phyloP scores from a whole-genome alignment of 75 land plant genomes.

The Pseudotsuga menziesii region DNA sequence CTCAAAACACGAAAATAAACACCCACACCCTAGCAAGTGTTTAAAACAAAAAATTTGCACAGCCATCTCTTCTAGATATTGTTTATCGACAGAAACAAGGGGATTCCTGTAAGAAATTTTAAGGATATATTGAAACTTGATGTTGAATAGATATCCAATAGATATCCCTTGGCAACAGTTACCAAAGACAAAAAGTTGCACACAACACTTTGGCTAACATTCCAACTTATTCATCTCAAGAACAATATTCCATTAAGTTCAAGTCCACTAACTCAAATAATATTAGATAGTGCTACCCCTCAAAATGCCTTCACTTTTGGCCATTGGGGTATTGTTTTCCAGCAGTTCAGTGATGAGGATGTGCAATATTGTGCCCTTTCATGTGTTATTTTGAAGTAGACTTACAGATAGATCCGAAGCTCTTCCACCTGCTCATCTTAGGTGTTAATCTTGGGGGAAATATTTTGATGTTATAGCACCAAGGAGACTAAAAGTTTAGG shows the following conservation, averaged over 20 bases:
- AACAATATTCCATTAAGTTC: not conserved
- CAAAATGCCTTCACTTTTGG: no score
- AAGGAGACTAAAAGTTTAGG: no score
- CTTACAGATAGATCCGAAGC: no score
- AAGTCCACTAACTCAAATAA: not conserved
- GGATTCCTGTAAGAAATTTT: not conserved
- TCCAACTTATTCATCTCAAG: not conserved
- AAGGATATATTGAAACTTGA: not conserved
- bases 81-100: not conserved
- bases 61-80: not conserved
- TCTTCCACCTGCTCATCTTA: no score
- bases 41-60: not conserved
- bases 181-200: not conserved
- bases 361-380: no score
- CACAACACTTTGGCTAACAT: not conserved
- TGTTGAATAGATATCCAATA: no score
- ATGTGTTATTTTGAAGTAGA: no score
- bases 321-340: no score
- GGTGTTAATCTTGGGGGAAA: no score
- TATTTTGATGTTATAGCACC: no score
- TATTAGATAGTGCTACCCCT: no score
- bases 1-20: not conserved
- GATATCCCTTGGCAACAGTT: not conserved
- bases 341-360: no score
- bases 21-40: not conserved